These are phyloP conservation scores for Erodium trifolium DNA, from an alignment of 441 rosid genomes.

Conservation along the genomic window DNA sequence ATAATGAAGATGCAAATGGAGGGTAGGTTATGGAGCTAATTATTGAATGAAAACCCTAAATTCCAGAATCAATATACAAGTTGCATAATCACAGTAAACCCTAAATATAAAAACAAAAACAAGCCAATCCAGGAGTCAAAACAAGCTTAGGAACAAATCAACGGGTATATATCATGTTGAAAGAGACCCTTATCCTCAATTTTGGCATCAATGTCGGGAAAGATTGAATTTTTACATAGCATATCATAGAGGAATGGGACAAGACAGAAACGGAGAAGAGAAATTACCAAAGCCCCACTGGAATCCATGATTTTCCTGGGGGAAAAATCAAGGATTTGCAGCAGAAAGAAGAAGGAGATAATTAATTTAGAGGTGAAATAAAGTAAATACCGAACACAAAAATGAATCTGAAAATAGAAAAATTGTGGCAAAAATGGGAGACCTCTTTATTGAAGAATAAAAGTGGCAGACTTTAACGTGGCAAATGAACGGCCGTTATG, in stretches of 20 bases:
- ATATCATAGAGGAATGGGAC: not conserved
- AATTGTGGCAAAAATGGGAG: not conserved
- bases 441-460: too few species aligned
- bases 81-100: not conserved
- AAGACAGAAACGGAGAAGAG: not conserved
- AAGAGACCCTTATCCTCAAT: not conserved
- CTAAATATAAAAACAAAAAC: not conserved
- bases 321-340: conserved; percentile 4
- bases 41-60: not conserved
- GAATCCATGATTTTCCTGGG: conserved; percentile 5
- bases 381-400: not conserved
- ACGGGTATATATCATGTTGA: not conserved
- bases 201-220: not conserved
- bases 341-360: not conserved
- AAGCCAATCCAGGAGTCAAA: not conserved
- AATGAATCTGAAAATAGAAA: not conserved
- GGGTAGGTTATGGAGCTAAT: not conserved
- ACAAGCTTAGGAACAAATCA: not conserved
- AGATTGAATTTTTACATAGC: not conserved
- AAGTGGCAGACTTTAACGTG: not conserved
- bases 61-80: conserved; percentile 1
- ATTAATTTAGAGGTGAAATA: not conserved
- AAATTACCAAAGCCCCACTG: conserved; percentile 1
- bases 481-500: conserved; percentile 5
- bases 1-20: conserved; percentile 2